A percentile compares a stretch with the other conserved stretches of the same genome.
Evolutionary conservation across 441 rosid genomes (phyloP).

Genomic region (Hura crepitans): DNA sequence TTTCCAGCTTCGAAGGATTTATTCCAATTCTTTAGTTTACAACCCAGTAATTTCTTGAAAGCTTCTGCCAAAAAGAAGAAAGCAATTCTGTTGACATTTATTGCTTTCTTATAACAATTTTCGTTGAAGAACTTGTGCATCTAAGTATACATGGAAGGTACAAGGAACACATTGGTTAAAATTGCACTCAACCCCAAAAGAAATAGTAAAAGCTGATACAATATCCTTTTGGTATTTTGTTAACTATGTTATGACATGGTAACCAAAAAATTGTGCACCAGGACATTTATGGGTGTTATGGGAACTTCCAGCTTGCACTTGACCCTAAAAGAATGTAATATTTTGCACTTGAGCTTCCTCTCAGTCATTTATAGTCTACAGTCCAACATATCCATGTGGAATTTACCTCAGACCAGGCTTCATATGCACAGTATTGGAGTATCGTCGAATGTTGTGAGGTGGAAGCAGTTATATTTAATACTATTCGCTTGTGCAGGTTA

Average conservation of each 20-base stretch:
- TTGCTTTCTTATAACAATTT: not conserved
- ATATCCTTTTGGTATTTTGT: no score
- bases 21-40: not conserved
- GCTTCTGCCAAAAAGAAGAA: not conserved
- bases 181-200: no score
- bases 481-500: conserved; percentile 47
- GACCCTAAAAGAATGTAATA: not conserved
- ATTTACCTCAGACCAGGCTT: not conserved
- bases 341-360: not conserved
- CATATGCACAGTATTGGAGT: not conserved
- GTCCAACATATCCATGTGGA: not conserved
- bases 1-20: not conserved
- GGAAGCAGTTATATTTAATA: conserved; percentile 12
- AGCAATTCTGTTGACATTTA: not conserved
- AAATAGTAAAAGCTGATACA: no score
- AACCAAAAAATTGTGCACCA: not conserved
- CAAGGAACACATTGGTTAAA: no score
- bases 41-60: not conserved
- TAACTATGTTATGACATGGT: not conserved
- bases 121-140: not conserved
- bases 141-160: no score
- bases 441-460: not conserved
- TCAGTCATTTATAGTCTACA: not conserved
- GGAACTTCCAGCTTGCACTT: not conserved
- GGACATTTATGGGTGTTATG: not conserved